Evolutionary conservation across 495 filamentous ascomycete genomes (phyloP).

Genomic region (Rusavskia elegans): DNA sequence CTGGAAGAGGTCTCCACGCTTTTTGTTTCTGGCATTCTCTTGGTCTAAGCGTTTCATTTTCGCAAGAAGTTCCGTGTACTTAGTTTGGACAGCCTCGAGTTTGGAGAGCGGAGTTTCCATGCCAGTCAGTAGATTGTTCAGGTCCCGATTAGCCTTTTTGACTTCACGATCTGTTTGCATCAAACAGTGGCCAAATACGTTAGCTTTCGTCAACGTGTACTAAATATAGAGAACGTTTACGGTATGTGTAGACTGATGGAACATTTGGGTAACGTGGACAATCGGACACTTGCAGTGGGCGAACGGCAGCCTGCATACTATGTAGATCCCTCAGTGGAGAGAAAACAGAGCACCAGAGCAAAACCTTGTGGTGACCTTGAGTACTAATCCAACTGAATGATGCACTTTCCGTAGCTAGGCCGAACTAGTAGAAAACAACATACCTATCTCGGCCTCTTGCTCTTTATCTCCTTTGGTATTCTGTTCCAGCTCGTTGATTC

Average conservation of each 20-base stretch:
- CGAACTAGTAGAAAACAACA: constrained; percentile 23
- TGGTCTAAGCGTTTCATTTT: constrained; percentile 92
- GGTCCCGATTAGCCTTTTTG: constrained; percentile 82
- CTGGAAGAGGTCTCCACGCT: constrained; percentile 83
- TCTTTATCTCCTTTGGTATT: constrained; percentile 89
- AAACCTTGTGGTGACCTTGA: neutral
- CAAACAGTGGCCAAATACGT: constrained; percentile 12
- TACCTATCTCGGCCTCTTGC: constrained; percentile 91
- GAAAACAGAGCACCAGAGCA: neutral
- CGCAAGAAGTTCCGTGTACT: constrained; percentile 75
- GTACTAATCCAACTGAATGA: neutral
- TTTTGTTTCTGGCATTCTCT: constrained; percentile 89
- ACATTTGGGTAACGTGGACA: too few species aligned
- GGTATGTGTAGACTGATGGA: neutral
- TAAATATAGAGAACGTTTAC: constrained; percentile 7
- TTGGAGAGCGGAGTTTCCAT: constrained; percentile 59
- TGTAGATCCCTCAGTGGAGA: too few species aligned
- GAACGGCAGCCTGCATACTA: too few species aligned
- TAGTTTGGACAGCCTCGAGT: constrained; percentile 77
- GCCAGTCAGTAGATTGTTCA: constrained; percentile 62
- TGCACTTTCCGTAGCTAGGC: neutral
- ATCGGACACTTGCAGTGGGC: too few species aligned
- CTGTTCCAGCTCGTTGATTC: constrained; percentile 88
- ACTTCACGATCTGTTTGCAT: constrained; percentile 54
- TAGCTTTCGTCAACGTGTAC: constrained; percentile 13